Conservation (phyloP, 805 yeast genomes). For the Spathaspora girioi region DNA sequence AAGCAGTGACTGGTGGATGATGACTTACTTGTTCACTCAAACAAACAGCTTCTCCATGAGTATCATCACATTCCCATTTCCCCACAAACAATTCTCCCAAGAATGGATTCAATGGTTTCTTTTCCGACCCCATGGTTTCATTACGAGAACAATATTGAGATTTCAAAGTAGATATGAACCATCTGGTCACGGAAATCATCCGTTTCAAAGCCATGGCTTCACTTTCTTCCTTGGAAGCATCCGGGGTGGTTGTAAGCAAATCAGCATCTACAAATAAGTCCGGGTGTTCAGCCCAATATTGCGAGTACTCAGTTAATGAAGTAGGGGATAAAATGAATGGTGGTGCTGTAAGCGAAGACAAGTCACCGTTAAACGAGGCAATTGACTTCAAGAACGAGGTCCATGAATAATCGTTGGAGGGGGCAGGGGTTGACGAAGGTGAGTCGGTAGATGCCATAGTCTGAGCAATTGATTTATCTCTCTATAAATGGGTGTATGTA, state of each 20-base stretch:
- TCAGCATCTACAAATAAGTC: conserved; percentile 76
- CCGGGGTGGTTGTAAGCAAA: conserved; percentile 42
- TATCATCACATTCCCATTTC: conserved; percentile 62
- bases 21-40: conserved; percentile 93
- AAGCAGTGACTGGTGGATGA: conserved; percentile 98
- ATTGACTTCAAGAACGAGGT: conserved; percentile 85
- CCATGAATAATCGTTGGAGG: conserved; percentile 53
- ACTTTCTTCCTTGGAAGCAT: conserved; percentile 26
- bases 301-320: conserved; percentile 86
- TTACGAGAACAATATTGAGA: conserved; percentile 92
- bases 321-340: conserved; percentile 92
- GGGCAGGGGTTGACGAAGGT: not conserved
- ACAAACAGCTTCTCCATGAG: conserved; percentile 71
- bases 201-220: conserved; percentile 55
- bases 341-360: conserved; percentile 93
- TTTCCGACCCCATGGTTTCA: conserved; percentile 91
- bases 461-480: not conserved
- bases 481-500: not conserved
- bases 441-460: not conserved
- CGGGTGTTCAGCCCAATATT: conserved; percentile 94
- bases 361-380: conserved; percentile 89
- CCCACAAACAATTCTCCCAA: conserved; percentile 93
- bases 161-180: conserved; percentile 89
- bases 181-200: conserved; percentile 75
- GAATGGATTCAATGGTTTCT: conserved; percentile 95